These are phyloP conservation scores for Austroboletus novae-zelandiae DNA, from an alignment of 1,284 basidiomycete species.

Conservation along the genomic window DNA sequence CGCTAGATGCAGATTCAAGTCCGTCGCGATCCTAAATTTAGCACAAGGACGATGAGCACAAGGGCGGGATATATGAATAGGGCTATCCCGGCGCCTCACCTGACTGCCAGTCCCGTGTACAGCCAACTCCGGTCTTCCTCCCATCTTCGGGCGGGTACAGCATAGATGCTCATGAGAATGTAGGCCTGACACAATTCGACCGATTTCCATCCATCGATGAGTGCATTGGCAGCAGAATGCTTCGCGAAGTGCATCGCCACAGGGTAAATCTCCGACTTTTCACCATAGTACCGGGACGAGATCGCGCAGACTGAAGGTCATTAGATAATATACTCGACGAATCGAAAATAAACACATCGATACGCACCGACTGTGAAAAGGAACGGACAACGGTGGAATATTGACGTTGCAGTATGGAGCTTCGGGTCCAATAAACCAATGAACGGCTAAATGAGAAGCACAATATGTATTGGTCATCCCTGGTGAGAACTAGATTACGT, in stretches of 20 bases:
- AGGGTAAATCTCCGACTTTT: slow-evolving; percentile 77
- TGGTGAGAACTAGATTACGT: slow-evolving; percentile 22
- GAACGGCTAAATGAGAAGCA: slow-evolving; percentile 51
- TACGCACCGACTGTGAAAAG: slow-evolving; percentile 77
- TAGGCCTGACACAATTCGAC: slow-evolving; percentile 59
- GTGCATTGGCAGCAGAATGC: slow-evolving; percentile 72
- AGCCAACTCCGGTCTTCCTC: slow-evolving; percentile 83
- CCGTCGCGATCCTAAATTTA: slow-evolving; percentile 64
- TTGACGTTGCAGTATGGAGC: slow-evolving; percentile 68
- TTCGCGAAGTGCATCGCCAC: slow-evolving; percentile 87
- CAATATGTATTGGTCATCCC: slow-evolving; percentile 1
- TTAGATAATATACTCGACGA: neutral
- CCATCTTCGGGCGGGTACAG: slow-evolving; percentile 75
- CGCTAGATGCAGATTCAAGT: slow-evolving; percentile 78
- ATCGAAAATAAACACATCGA: neutral
- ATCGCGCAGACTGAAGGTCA: slow-evolving; percentile 64
- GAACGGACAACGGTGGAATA: slow-evolving; percentile 77
- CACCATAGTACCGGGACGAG: slow-evolving; percentile 69
- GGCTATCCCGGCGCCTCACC: slow-evolving; percentile 30
- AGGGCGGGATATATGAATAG: neutral
- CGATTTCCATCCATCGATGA: slow-evolving; percentile 79
- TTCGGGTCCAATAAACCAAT: slow-evolving; percentile 71
- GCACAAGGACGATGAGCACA: neutral
- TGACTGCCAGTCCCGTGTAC: slow-evolving; percentile 76
- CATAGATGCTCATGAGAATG: slow-evolving; percentile 76